Percentiles rank a stretch among this genome's conserved stretches.
Conservation (phyloP, 768 basidiomycete species). For the Leccinum imitatum region DNA sequence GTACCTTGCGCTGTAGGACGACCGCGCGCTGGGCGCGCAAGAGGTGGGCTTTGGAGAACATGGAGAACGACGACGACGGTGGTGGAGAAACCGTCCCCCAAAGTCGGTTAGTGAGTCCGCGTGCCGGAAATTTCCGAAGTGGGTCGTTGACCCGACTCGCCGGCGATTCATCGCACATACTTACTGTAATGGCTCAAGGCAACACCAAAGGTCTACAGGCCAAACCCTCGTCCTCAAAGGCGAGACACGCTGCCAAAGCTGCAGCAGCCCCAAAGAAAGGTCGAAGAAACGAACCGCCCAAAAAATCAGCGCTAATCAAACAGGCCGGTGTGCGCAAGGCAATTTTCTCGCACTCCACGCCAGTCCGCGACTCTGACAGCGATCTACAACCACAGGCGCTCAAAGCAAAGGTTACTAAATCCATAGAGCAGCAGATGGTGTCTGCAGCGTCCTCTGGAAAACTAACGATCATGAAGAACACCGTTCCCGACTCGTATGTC, state of each 20-base stretch:
- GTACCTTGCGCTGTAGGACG: constrained; percentile 47
- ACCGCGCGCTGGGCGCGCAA: constrained; percentile 55
- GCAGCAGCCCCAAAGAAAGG: constrained; percentile 80
- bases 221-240: constrained; percentile 45
- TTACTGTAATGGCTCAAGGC: constrained; percentile 67
- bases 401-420: constrained; percentile 87
- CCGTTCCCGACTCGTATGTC: constrained; percentile 33
- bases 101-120: constrained; percentile 4
- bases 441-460: constrained; percentile 86
- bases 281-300: constrained; percentile 73
- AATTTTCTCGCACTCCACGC: neutral
- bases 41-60: constrained; percentile 47
- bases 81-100: constrained; percentile 1
- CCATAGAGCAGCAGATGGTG: constrained; percentile 91
- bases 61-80: constrained; percentile 25
- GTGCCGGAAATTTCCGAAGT: constrained; percentile 29
- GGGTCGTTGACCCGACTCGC: neutral
- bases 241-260: constrained; percentile 63
- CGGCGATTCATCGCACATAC: neutral
- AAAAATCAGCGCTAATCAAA: constrained; percentile 71
- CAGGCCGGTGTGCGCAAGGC: constrained; percentile 81
- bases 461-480: constrained; percentile 88
- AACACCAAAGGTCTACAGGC: constrained; percentile 73
- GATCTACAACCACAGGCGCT: constrained; percentile 51
- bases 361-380: neutral